Evolutionary conservation across 768 basidiomycete species (phyloP), one percentile per base, ranked within the genome.

Genomic region (Pleurotus tuber-regium): DNA sequence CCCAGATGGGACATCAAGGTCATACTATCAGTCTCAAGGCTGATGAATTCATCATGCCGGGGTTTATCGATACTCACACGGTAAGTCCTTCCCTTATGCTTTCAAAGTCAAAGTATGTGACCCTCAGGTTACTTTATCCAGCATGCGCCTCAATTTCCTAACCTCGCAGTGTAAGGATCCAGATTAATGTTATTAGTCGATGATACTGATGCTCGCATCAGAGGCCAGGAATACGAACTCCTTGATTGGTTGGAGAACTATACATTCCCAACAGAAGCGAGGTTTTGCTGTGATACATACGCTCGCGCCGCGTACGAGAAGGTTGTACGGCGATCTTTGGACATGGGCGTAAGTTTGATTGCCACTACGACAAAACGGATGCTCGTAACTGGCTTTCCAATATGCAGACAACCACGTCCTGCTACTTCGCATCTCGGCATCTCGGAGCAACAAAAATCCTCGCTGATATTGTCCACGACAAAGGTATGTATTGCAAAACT

Each of bases 391-490:
- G n/a, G n/a, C n/a, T n/a, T n/a, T n/a, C n/a, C 18, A 25, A 4
- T 23, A 5, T 42, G 9, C 26, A 4, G 94, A 95, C 93, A 0
- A 96, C 95, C 0, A 97, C 95, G 0, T 90, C 85, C 61, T 97
- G 91, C 65, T 97, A 95, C 67, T 96, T 90, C 63, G 91, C 83
- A 7, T 87, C 84, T 2, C 66, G 94, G 9, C 92, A 98, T 64
- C 70, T 86, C 23, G 86, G 88, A 51, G 79, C 86, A 0, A 92
- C 92, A 6, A 91, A 88, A 70, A 70, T 80, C 30, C 80, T 98
- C 4, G 94, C 90, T 1, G 83, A 92, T 40, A 78, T 89, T 26
- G 79, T 87, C 10, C 77, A 83, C 57, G 63, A 61, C n/a, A 68
- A 70, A 60, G 89, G n/a, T n/a, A n/a, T n/a, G n/a, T n/a, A n/a